Conservation (phyloP, 225 moss, liverwort and hornwort species). For the Bryoerythrophyllum caledonicum region DNA sequence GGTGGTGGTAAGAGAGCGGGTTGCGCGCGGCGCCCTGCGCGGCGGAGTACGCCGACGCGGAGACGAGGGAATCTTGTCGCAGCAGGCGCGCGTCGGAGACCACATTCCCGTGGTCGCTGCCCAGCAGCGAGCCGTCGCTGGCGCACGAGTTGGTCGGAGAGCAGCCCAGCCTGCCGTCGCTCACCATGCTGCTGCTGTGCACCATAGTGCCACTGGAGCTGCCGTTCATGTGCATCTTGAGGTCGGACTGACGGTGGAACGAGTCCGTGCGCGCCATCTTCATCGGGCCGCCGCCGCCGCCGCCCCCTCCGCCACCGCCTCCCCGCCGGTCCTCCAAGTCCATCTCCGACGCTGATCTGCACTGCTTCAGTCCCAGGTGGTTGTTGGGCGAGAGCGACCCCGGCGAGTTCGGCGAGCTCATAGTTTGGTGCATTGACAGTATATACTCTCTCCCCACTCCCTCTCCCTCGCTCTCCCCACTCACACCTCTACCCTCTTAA, state of each 20-base stretch:
- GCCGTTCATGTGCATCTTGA: conserved; percentile 97
- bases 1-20: conserved; percentile 87
- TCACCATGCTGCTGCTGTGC: conserved; percentile 84
- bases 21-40: conserved; percentile 64
- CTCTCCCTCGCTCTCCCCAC: no score
- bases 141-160: conserved; percentile 95
- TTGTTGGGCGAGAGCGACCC: conserved; percentile 87
- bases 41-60: conserved; percentile 72
- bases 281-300: conserved; percentile 66
- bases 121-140: conserved; percentile 83
- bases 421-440: conserved; percentile 77
- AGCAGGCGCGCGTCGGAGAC: conserved; percentile 89
- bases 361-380: conserved; percentile 83
- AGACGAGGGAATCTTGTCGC: conserved; percentile 79
- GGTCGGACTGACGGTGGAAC: conserved; percentile 86
- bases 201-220: conserved; percentile 89
- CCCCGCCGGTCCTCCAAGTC: conserved; percentile 76
- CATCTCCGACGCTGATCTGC: conserved; percentile 81
- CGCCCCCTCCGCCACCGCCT: conserved; percentile 69
- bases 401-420: conserved; percentile 85
- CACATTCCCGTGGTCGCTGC: conserved; percentile 83
- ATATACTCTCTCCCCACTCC: no score
- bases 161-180: conserved; percentile 88
- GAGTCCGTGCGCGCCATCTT: conserved; percentile 95
- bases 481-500: no score